phyloP scores from a whole-genome alignment of 2,329 filamentous ascomycete species.

The Penicillium occitanis region DNA sequence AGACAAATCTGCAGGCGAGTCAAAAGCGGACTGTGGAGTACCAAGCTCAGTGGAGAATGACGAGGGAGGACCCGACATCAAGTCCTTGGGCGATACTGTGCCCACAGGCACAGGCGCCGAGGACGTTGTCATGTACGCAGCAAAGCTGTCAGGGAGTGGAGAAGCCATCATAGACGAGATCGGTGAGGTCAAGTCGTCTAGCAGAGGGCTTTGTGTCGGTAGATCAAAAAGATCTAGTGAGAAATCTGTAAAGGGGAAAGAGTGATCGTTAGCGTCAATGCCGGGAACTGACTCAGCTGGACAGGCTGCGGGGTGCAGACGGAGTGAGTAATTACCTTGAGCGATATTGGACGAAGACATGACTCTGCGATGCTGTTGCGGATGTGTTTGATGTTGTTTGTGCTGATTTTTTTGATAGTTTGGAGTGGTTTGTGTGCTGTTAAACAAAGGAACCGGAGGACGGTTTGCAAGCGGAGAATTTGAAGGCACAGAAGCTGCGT shows the following conservation, averaged over 20 bases:
- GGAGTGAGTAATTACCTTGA: conserved; percentile 36
- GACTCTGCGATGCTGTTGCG: conserved; percentile 35
- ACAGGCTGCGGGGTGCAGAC: conserved; percentile 35
- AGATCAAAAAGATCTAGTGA: conserved; percentile 21
- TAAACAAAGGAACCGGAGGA: conserved; percentile 43
- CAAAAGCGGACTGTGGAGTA: conserved; percentile 66
- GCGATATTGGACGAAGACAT: conserved; percentile 43
- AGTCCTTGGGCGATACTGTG: conserved; percentile 82
- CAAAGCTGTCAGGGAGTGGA: conserved; percentile 27
- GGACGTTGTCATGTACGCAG: conserved; percentile 38
- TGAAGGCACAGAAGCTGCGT: conserved; percentile 42
- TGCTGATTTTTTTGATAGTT: conserved; percentile 20
- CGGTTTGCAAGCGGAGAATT: conserved; percentile 38
- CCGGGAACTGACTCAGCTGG: conserved; percentile 3
- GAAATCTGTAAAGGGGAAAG: conserved; percentile 16
- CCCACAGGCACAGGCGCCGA: conserved; percentile 41
- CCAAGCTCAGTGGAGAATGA: conserved; percentile 79
- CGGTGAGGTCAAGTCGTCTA: conserved; percentile 24
- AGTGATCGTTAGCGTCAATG: conserved; percentile 1
- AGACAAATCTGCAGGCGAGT: conserved; percentile 63
- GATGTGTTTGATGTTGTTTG: conserved; percentile 15
- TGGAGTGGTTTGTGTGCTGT: conserved; percentile 30
- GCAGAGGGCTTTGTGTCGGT: conserved; percentile 16
- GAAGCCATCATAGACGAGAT: conserved; percentile 25
- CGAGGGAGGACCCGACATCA: conserved; percentile 79